Conservation (phyloP, 306 rosid genomes). For the Castanea mollissima region DNA sequence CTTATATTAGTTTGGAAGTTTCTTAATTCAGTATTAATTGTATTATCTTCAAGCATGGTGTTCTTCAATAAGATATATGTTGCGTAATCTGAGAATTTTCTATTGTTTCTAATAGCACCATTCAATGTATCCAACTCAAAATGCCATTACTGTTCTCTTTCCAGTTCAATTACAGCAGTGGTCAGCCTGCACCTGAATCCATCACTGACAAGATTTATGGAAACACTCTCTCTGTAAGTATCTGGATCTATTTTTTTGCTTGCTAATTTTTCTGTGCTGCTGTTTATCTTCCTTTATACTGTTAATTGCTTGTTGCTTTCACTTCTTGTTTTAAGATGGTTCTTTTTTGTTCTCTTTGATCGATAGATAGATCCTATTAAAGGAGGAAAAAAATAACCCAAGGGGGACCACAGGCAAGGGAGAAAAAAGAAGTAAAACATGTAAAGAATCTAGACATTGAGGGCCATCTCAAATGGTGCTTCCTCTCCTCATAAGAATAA, state of each 20-base stretch:
- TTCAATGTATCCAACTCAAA: slow-evolving; percentile 36
- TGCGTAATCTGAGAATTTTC: slow-evolving; percentile 1
- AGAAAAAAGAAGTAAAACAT: neutral
- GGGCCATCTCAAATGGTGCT: no score
- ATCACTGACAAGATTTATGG: slow-evolving; percentile 96
- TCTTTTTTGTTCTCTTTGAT: neutral
- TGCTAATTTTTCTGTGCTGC: slow-evolving; percentile 10
- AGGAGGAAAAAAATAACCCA: neutral
- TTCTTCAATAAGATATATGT: slow-evolving; percentile 4
- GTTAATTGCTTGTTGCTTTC: slow-evolving; percentile 13
- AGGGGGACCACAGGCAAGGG: neutral
- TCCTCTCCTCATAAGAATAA: no score
- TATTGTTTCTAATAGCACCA: slow-evolving; percentile 7
- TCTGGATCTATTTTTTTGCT: slow-evolving; percentile 13
- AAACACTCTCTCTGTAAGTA: slow-evolving; percentile 89
- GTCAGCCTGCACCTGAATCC: slow-evolving; percentile 99
- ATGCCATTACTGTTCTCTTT: slow-evolving; percentile 22
- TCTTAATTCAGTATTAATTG: neutral
- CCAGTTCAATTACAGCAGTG: slow-evolving; percentile 96
- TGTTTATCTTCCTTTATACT: slow-evolving; percentile 4
- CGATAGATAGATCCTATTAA: neutral
- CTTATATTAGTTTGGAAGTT: neutral
- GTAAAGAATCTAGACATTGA: neutral
- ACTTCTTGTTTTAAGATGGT: neutral
- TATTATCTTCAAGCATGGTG: neutral